Conservation (phyloP, 31 red algal species). For the Asparagopsis taxiformis region DNA sequence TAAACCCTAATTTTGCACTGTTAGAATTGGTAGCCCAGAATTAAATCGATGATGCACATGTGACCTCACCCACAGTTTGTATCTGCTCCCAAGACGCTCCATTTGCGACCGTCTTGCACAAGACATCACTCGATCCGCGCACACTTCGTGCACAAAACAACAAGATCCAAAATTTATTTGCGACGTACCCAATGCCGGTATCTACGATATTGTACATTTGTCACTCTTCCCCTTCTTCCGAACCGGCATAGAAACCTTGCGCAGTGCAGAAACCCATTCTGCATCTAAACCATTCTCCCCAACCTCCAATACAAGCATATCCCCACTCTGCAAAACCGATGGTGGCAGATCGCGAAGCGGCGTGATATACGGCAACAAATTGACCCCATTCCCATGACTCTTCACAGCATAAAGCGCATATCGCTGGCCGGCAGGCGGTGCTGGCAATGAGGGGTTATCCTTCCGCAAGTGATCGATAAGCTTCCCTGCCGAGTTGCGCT, state of each 20-base stretch:
- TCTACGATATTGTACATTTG: too few species aligned
- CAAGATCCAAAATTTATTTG: too few species aligned
- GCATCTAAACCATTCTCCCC: constrained; percentile 26
- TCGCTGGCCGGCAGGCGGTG: constrained; percentile 25
- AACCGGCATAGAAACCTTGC: constrained; percentile 32
- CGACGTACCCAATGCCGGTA: too few species aligned
- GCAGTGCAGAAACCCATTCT: constrained; percentile 19
- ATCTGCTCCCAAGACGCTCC: too few species aligned
- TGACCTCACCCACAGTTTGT: too few species aligned
- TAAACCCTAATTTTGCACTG: neutral
- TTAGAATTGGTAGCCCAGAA: neutral
- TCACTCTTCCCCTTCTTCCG: too few species aligned
- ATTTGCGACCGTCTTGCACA: too few species aligned
- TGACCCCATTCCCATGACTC: constrained; percentile 24
- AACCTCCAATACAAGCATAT: constrained; percentile 9
- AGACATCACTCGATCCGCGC: too few species aligned
- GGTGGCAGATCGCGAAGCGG: constrained; percentile 38
- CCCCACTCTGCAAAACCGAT: constrained; percentile 32
- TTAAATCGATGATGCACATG: too few species aligned
- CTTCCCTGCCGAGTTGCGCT: constrained; percentile 30
- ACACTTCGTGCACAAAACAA: too few species aligned
- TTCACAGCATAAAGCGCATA: constrained; percentile 45
- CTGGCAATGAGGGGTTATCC: constrained; percentile 10
- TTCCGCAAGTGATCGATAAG: constrained; percentile 31
- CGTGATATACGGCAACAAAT: constrained; percentile 60